These are phyloP conservation scores for Sutorius eximius DNA, from an alignment of 1,284 basidiomycete genomes.

Conservation along the genomic window DNA sequence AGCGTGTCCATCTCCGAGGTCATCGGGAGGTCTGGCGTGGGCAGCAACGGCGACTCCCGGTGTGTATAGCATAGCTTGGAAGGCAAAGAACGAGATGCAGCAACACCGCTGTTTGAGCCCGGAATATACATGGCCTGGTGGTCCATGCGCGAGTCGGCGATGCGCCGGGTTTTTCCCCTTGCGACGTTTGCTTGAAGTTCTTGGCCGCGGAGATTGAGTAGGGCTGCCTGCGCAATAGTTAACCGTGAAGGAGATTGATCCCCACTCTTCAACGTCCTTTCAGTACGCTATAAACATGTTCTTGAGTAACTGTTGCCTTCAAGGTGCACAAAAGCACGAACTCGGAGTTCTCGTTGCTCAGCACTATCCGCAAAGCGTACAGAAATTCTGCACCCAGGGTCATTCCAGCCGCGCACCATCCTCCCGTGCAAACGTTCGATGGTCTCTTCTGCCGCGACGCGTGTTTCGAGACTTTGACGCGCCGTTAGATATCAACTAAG, in stretches of 20 bases:
- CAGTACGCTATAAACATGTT: constrained; percentile 39
- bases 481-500: neutral
- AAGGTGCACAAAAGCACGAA: constrained; percentile 27
- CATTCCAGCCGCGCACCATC: constrained; percentile 74
- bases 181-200: constrained; percentile 38
- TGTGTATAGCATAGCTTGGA: constrained; percentile 18
- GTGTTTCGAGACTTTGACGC: constrained; percentile 58
- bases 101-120: constrained; percentile 4
- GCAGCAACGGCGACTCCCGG: constrained; percentile 15
- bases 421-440: constrained; percentile 72
- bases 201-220: constrained; percentile 70
- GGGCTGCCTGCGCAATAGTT: constrained; percentile 72
- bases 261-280: constrained; percentile 49
- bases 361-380: constrained; percentile 72
- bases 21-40: constrained; percentile 14
- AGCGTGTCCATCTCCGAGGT: constrained; percentile 22
- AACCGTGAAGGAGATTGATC: constrained; percentile 61
- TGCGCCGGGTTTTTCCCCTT: constrained; percentile 5
- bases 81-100: constrained; percentile 22
- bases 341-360: constrained; percentile 48
- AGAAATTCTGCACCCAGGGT: constrained; percentile 67
- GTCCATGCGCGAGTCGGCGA: constrained; percentile 1
- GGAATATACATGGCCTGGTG: constrained; percentile 2
- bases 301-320: neutral
- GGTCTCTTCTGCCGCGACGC: constrained; percentile 66